phyloP scores from a whole-genome alignment of 306 rosid species.

The Dryas octopetala region DNA sequence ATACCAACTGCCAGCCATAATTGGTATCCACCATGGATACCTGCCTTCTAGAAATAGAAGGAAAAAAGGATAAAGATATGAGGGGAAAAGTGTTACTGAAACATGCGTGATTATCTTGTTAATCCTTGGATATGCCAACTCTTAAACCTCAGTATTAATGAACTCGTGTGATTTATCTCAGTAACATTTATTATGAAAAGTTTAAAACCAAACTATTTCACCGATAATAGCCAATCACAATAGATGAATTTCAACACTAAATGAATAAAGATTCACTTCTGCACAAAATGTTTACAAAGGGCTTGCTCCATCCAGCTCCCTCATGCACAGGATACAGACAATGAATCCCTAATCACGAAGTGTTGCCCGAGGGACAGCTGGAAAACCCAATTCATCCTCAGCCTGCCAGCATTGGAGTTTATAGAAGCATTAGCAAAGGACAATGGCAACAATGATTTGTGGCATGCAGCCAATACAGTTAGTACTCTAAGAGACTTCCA shows the following conservation, averaged over 20 bases:
- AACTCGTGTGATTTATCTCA: not conserved
- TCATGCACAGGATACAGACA: conserved; percentile 9
- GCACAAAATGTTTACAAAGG: conserved; percentile 60
- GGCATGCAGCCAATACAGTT: not conserved
- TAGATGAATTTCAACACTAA: conserved; percentile 17
- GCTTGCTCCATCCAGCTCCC: not conserved
- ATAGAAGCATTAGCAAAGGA: conserved; percentile 19
- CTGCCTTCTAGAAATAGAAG: too few relatives aligned
- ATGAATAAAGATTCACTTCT: conserved; percentile 39
- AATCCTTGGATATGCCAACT: too few relatives aligned
- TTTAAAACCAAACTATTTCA: not conserved
- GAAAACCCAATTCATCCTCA: conserved; percentile 86
- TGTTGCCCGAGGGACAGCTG: conserved; percentile 86
- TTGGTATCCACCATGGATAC: too few relatives aligned
- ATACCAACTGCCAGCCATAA: too few relatives aligned
- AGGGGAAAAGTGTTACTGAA: too few relatives aligned
- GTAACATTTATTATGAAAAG: conserved; percentile 4
- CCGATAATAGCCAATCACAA: conserved; percentile 9
- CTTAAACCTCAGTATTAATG: not conserved
- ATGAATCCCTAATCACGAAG: conserved; percentile 55
- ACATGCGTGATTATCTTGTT: too few relatives aligned
- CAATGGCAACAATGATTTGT: not conserved
- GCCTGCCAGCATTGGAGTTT: conserved; percentile 46
- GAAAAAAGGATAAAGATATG: too few relatives aligned
- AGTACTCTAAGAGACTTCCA: not conserved